These are phyloP conservation scores for Heritiera littoralis DNA, from an alignment of 345 rosid genomes.

Conservation along the genomic window DNA sequence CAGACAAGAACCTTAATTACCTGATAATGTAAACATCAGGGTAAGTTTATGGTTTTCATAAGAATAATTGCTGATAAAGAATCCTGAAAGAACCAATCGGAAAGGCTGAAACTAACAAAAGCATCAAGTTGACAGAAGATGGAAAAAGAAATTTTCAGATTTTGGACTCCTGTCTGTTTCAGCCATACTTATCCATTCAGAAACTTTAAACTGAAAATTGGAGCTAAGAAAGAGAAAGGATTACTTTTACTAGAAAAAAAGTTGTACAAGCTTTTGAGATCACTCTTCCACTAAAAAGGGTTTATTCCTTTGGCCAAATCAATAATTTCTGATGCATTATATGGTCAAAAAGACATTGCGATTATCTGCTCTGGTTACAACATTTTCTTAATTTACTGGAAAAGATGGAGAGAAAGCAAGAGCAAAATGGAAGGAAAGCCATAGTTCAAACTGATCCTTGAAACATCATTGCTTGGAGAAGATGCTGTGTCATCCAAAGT, in stretches of 20 bases:
- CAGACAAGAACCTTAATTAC: not conserved
- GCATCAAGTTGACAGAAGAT: not conserved
- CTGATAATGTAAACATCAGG: no score
- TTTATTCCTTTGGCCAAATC: not conserved
- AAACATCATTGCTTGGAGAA: constrained; percentile 31
- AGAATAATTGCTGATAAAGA: no score
- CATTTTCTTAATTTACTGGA: constrained; percentile 18
- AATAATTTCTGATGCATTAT: no score
- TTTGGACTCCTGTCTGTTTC: not conserved
- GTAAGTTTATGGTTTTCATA: no score
- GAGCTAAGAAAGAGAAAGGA: no score
- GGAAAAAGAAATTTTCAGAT: not conserved
- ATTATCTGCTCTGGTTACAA: not conserved
- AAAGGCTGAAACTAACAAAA: not conserved
- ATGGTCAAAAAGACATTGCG: not conserved
- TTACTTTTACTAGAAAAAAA: not conserved
- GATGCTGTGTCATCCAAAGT: constrained; percentile 34
- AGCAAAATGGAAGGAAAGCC: constrained; percentile 29
- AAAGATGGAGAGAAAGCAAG: constrained; percentile 38
- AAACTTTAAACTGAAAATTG: no score
- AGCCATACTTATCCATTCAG: no score
- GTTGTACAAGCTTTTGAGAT: not conserved
- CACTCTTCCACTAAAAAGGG: not conserved
- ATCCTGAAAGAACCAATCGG: not conserved
- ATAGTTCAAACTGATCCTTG: constrained; percentile 38